Conservation (phyloP, 805 yeast genomes). For the Ogataea pilisensis region DNA sequence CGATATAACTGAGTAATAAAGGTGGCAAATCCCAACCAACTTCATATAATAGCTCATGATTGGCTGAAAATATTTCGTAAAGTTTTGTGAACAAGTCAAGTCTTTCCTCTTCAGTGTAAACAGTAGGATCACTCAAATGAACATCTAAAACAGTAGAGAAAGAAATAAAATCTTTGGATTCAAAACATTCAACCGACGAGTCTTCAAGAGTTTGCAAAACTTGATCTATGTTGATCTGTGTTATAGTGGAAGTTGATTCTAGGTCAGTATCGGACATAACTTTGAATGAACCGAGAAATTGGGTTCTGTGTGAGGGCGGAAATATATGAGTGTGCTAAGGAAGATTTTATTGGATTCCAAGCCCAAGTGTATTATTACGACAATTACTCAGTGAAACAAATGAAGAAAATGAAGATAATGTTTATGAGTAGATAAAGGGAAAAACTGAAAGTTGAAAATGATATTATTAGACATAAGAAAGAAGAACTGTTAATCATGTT, state of each 20-base stretch:
- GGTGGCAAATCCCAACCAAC: constrained; percentile 94
- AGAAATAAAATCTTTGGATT: constrained; percentile 58
- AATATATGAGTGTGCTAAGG: not conserved
- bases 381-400: too few species aligned
- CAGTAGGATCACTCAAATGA: constrained; percentile 44
- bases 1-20: constrained; percentile 53
- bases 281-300: too few species aligned
- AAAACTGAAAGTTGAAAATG: too few species aligned
- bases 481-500: too few species aligned
- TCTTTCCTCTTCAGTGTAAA: constrained; percentile 48
- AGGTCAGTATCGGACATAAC: constrained; percentile 11
- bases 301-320: not conserved
- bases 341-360: too few species aligned
- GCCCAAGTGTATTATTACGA: too few species aligned
- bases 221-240: constrained; percentile 9
- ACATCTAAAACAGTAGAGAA: constrained; percentile 72
- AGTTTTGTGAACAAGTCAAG: constrained; percentile 44
- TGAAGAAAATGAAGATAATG: too few species aligned
- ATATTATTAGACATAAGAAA: too few species aligned
- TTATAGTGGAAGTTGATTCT: constrained; percentile 10
- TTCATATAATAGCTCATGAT: constrained; percentile 52
- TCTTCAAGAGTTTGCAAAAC: constrained; percentile 18
- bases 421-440: too few species aligned
- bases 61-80: constrained; percentile 36
- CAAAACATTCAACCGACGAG: constrained; percentile 28